Base-by-base conservation (phyloP, 176 grass and related monocot species). In the Raddia guianensis region DNA sequence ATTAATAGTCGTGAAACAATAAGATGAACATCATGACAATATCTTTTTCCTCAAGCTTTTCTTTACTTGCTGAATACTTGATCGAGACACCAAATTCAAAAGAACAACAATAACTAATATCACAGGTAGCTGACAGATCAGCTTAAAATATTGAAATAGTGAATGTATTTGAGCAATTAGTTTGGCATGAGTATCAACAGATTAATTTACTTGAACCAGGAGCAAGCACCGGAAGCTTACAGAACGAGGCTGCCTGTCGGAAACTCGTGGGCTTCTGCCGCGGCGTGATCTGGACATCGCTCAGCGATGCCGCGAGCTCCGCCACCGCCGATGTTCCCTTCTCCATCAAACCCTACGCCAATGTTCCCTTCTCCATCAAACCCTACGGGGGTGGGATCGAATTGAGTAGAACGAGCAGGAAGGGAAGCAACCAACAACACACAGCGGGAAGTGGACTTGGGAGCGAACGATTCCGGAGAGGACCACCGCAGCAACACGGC, bases 221-320 rank as follows among this genome's bases (percentile, higher is more conserved):
- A 72, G 53, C 6, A 43, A 33, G 10, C 56, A 27, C 1, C 2
- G 33, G 64, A 57, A 60, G 49, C 91, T 88, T 80, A 97, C 94
- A 76, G 16, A 88, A 68, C 44, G 74, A 87, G 20, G 61, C 13
- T 0, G 79, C 69, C 0, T 80, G 53, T 7, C 2, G 18, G 0
- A 47, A 68, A 69, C 61, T 84, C 35, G 42, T 18, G 32, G 76
- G 66, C 48, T 80, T 88, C 9, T 20, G 75, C 11, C 35, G 80
- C 7, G 84, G 61, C 37, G 71, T 59, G 63, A 97, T 72, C 45
- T 87, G 82, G 35, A 97, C 46, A 81, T 82, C 82, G 50, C 83
- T 81, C 33, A 97, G 77, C 9, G 87, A 93, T 15, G 82, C 75
- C 1, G 91, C 81, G 18, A 93, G 71, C 59, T 91, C 84, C 1